Evolutionary conservation across 2,329 filamentous ascomycete genomes (phyloP), one percentile per base, ranked within the genome.

Genomic region (Aspergillus phoenicis): DNA sequence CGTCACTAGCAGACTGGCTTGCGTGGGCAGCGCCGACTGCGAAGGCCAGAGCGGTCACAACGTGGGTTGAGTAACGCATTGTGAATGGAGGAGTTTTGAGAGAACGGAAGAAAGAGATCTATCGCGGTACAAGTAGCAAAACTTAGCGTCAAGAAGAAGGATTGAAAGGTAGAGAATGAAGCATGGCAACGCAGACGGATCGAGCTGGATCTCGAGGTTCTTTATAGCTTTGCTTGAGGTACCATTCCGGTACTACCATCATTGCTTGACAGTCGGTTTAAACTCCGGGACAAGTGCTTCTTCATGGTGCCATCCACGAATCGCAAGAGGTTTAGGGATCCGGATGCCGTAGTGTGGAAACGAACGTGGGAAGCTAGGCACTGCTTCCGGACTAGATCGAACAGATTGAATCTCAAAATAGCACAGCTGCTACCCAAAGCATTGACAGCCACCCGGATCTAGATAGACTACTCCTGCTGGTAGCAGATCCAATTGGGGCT

Each of bases 41-140:
- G 41, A 71, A 51, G 55, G 67, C 65, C 52, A 70, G 52, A 10
- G 65, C 62, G 36, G 61, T 36, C 26, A 67, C 41, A 24, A 65
- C 36, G 43, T 63, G 61, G 45, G 58, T 64, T n/a, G 71, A 66
- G 65, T 74, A 66, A 59, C 70, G 68, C 74, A 76, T 76, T 59
- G 63, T 70, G 65, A 41, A 30, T 61, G 24, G 38, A n/a, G 8
- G 10, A 20, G 15, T 47, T 28, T 10, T 41, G 20, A 24, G 30
- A 41, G n/a, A 52, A 38, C 22, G 6, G 45, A 58, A 58, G 22
- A 30, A n/a, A 20, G 36, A 43, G 43, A 33, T 17, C 41, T 33
- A 26, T 52, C 26, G 33, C 51, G 17, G 43, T 10, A 52, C 49
- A 59, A 33, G n/a, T 13, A 8, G 10, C 41, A 54, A 17, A 8